Evolutionary conservation across 768 basidiomycete species (phyloP), one percentile per base, ranked within the genome.

Genomic region (Podaxis carcinomalis): DNA sequence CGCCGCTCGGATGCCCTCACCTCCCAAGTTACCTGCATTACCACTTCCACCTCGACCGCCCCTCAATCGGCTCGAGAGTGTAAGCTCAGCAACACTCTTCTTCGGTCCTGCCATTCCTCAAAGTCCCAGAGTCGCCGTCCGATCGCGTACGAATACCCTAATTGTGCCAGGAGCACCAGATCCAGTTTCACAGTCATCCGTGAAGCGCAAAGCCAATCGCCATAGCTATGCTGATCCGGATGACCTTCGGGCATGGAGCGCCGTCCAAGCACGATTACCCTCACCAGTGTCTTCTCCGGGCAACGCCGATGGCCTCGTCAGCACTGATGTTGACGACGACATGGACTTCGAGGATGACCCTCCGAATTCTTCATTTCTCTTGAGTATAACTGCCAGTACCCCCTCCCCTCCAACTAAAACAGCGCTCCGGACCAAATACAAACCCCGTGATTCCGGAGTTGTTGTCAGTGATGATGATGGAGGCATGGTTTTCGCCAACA

Each of bases 401-500:
- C 87, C 89, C 11, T 85, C 81, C 35, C 88, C 81, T 2, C 70
- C 77, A 52, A 68, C 77, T 61, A 74, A 77, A 72, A 73, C 73
- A 65, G 50, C 77, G 32, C 69, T 90, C 47, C 83, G 83, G 28
- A 84, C 81, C 67, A 93, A 92, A 72, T 91, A 83, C 73, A 83
- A 83, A 56, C 81, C 83, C n/a, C 78, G 84, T 11, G 88, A 91
- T 69, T 89, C 88, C 0, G 84, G 87, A 11, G 73, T 88, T 42
- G 81, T 77, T 5, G 69, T 88, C 4, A 84, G 81, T 65, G 87
- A 90, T 49, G 88, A 89, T 53, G 84, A 85, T 28, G 75, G 79
- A 35, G 39, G 49, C 10, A 28, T 58, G 13, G 25, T 47, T 27
- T 54, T 63, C 21, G 36, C 51, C 10, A 55, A 60, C 19, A 51